Conservation (phyloP, 73 alveolate genomes). For the Breviolum minutum region DNA sequence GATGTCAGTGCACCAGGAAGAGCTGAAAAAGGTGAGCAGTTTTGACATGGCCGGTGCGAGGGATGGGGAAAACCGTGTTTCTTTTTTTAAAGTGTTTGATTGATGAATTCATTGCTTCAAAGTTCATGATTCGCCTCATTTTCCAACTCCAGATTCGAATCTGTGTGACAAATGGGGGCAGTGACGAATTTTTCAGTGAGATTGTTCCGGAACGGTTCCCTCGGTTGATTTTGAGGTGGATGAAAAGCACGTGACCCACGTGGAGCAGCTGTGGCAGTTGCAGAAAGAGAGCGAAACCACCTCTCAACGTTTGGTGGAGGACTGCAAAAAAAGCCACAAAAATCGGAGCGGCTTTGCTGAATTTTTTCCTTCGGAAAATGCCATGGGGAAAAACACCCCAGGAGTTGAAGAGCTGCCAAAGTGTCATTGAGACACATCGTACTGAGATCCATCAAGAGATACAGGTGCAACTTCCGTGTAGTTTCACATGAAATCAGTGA, state of each 20-base stretch:
- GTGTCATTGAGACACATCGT: slow-evolving; percentile 29
- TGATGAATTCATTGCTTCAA: no score
- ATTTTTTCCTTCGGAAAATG: not conserved
- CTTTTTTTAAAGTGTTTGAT: no score
- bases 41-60: no score
- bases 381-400: not conserved
- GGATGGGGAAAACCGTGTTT: no score
- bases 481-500: not conserved
- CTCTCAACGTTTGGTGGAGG: slow-evolving; percentile 23
- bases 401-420: slow-evolving; percentile 54
- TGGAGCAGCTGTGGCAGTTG: slow-evolving; percentile 21
- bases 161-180: no score
- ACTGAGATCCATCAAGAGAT: slow-evolving; percentile 33
- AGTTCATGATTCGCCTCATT: no score
- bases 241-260: slow-evolving; percentile 1
- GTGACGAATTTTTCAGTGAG: no score
- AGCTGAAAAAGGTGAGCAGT: slow-evolving; percentile 38
- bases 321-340: no score
- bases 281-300: not conserved
- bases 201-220: no score
- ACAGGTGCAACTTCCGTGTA: not conserved
- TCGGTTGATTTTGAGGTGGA: slow-evolving; percentile 2
- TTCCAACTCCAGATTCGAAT: no score
- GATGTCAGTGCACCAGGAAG: slow-evolving; percentile 30
- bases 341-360: not conserved